Evolutionary conservation across 225 moss, liverwort and hornwort species (phyloP), one percentile per base, ranked within the genome.

Genomic region (Marchantia polymorpha): DNA sequence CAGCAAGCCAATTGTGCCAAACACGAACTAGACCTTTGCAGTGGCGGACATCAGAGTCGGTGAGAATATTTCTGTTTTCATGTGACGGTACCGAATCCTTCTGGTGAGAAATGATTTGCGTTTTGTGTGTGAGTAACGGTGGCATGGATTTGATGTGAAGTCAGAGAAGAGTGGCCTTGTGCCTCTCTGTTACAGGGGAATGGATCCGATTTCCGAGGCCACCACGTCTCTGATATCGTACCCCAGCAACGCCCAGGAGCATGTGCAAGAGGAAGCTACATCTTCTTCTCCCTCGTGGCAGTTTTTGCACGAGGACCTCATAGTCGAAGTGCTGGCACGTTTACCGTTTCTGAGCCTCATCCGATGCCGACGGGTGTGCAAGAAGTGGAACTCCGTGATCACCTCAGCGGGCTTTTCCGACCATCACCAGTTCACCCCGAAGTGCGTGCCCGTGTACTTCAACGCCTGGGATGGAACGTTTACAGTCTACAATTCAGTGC

Each of bases 381-480:
- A 73, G 52, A 73, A 53, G 20, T 73, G 73, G 73, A 73, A 73
- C 27, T 3, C 22, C 3, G 19, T 69, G 10, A 69, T 69, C 69
- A 69, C 47, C 12, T 69, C 73, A 25, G 46, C 26, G 52, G 73
- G 73, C 3, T 73, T 73, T 53, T 52, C 25, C 14, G 52, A 51
- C 19, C 52, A 11, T 73, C 52, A 25, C 25, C 52, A 52, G 13
- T 15, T 23, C 27, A 10, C 52, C 27, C 47, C 73, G 6, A 73
- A 52, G 52, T 73, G 73, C 15, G 73, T 73, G 52, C 52, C 73
- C 10, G 73, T 73, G 52, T 73, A 73, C 20, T 73, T 51, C 73
- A 51, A 52, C 25, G 25, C 73, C 6, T 52, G 51, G 73, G 73
- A 73, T 53, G 52, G 73, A 53, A 51, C 52, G 1, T 73, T 73